phyloP scores from a whole-genome alignment of 495 filamentous ascomycete genomes.

The Mycothermus thermophilus region DNA sequence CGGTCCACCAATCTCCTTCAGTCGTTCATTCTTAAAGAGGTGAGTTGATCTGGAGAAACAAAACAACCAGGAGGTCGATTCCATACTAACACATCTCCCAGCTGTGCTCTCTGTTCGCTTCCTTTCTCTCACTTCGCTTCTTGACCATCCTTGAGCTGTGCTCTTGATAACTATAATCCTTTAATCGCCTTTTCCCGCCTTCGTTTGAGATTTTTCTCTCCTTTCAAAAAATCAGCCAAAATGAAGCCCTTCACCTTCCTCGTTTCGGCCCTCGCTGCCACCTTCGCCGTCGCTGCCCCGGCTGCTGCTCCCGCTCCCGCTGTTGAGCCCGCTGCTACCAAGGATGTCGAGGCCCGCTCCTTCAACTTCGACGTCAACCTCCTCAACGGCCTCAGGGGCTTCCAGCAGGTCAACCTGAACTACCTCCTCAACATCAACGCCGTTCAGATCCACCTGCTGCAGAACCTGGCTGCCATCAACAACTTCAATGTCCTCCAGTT shows the following conservation, averaged over 20 bases:
- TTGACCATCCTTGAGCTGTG: slow-evolving; percentile 28
- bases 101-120: slow-evolving; percentile 40
- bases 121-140: no score
- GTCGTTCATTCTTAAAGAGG: slow-evolving; percentile 40
- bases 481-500: slow-evolving; percentile 28
- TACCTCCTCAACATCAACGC: slow-evolving; percentile 34
- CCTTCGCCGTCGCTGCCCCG: slow-evolving; percentile 25
- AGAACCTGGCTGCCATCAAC: slow-evolving; percentile 26
- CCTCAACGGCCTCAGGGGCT: slow-evolving; percentile 27
- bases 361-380: slow-evolving; percentile 19
- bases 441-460: slow-evolving; percentile 27
- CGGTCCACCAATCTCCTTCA: slow-evolving; percentile 17
- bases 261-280: slow-evolving; percentile 25
- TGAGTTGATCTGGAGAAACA: slow-evolving; percentile 7
- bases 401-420: slow-evolving; percentile 32
- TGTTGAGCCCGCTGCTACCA: slow-evolving; percentile 1
- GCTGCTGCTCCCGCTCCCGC: slow-evolving; percentile 11
- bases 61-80: neutral
- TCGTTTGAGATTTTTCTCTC: slow-evolving; percentile 7
- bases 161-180: slow-evolving; percentile 31
- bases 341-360: slow-evolving; percentile 15
- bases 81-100: slow-evolving; percentile 13
- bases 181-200: slow-evolving; percentile 16
- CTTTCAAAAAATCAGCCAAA: slow-evolving; percentile 16
- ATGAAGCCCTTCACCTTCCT: slow-evolving; percentile 33